Evolutionary conservation across 257 asterid species (phyloP), one percentile per base, ranked within the genome.

Genomic region (Nicotiana paniculata): DNA sequence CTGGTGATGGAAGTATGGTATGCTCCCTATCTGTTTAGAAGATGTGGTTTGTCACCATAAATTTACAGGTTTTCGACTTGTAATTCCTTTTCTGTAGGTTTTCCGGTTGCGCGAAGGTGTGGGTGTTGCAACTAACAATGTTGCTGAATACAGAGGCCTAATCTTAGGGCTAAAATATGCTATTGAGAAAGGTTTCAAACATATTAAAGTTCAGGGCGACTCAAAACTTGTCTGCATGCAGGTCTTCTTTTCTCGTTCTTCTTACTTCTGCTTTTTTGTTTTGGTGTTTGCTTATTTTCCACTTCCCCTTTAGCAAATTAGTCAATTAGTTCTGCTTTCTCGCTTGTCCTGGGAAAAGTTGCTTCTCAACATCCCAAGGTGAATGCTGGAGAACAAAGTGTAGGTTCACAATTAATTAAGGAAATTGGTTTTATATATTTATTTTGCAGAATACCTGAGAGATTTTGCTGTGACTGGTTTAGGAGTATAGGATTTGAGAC

Each of bases 171-270:
- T 96, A 86, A 94, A 85, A 85, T 96, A 85, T 88, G 99, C 99
- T 81, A 90, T 93, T 77, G 88, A 88, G 81, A 94, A 90, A 82
- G 99, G 99, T 77, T 94, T 90, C 86, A 93, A 92, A 84, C 97
- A 93, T 82, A 88, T 94, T 79, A 93, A 93, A 32, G 92, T 93
- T 74, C 95, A 89, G 84, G 99, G 99, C 80, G 99, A 96, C 88
- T 96, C 99, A 72, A 96, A 96, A 88, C 98, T 96, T 81, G 99
- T 96, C 65, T 94, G 99, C 93, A 94, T 96, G 99, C 99, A 96
- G 99, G 99, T 96, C 80, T 86, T 33, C 12, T 33, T 79, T 46
- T 54, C 26, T 84, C 67, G 53, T 64, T 76, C 59, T 66, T 57
- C 63, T 13, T 80, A 18, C 78, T 57, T 66, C 30, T 37, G 64